Evolutionary conservation across 805 yeast species (phyloP), one percentile per base, ranked within the genome.

Genomic region (Lipomyces spencermartinsiae): DNA sequence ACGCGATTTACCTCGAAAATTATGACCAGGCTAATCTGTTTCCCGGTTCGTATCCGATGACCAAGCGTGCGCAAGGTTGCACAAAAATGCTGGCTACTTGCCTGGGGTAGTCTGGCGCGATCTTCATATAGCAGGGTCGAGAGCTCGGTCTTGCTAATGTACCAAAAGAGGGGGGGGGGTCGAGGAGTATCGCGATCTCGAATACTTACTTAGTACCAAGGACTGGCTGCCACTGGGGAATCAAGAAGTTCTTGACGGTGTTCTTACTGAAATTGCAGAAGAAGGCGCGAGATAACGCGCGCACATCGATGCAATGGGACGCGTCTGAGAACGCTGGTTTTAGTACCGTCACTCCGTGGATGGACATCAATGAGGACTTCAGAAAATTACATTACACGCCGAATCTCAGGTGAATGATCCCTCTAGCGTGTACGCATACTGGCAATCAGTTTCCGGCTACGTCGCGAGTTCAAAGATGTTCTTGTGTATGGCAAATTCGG

Each of bases 61-160:
- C 77, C 77, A 37, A 71, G 76, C 61, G 66, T 74, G 76, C 75
- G 82, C 58, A 78, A 73, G 62, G 74, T 76, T 62, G 80, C 85
- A 35, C 86, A 34, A 86, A 86, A 76, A 76, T 85, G 74, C 74
- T 86, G 69, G 80, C 86, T 19, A 69, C 83, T 58, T 75, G 86
- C 74, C 81, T 83, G 69, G 64, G 80, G 14, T 73, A 85, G 71
- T 82, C 86, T 35, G 89, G 89, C 61, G 85, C 89, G 14, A 76
- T 85, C 63, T 86, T 80, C 76, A 77, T 86, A 53, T 86, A 85
- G 76, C 89, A 86, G 76, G 89, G 89, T 62, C 89, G 86, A 75
- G 89, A 86, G 73, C 78, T 86, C 68, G 71, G 71, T 7, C 37
- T 66, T 51, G 37, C 61, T 9, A 66, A 66, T 29, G 66, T 67